A percentile compares a stretch with the other conserved stretches of the same genome.
These are phyloP conservation scores for Tolypocladium ovalisporum DNA, from an alignment of 2,329 filamentous ascomycete genomes.

Conservation along the genomic window DNA sequence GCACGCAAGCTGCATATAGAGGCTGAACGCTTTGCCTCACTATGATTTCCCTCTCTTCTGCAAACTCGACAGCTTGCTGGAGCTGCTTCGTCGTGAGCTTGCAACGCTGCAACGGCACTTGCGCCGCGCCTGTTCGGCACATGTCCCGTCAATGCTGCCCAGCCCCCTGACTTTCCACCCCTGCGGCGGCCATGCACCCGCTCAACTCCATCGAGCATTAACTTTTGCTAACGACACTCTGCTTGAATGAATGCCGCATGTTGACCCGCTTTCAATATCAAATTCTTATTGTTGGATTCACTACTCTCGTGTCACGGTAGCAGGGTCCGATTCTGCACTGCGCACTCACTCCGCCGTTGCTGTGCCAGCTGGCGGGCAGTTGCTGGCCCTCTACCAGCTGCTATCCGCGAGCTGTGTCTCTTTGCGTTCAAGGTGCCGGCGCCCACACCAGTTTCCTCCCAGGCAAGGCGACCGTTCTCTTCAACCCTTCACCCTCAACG, in stretches of 20 bases:
- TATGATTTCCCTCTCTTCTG: no score
- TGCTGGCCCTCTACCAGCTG: not conserved
- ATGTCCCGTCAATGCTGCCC: constrained; percentile 8
- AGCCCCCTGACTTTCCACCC: constrained; percentile 13
- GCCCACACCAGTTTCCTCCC: not conserved
- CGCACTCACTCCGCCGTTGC: not conserved
- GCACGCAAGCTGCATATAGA: not conserved
- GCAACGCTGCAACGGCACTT: not conserved
- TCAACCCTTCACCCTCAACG: not conserved
- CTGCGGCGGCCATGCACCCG: not conserved
- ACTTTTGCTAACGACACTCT: constrained; percentile 14
- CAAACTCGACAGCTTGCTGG: not conserved
- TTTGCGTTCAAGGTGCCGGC: not conserved
- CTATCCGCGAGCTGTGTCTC: not conserved
- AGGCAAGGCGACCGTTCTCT: not conserved
- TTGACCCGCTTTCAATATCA: not conserved
- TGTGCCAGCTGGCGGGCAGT: not conserved
- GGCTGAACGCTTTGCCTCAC: no score
- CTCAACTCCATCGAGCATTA: constrained; percentile 19
- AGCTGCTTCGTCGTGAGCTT: not conserved
- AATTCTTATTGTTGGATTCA: not conserved
- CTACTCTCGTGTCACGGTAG: no score
- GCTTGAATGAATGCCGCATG: not conserved
- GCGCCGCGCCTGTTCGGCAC: not conserved
- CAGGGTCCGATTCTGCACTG: not conserved